phyloP scores from a whole-genome alignment of 1,139 yeast species.

The Yamadazyma membranifaciens region DNA sequence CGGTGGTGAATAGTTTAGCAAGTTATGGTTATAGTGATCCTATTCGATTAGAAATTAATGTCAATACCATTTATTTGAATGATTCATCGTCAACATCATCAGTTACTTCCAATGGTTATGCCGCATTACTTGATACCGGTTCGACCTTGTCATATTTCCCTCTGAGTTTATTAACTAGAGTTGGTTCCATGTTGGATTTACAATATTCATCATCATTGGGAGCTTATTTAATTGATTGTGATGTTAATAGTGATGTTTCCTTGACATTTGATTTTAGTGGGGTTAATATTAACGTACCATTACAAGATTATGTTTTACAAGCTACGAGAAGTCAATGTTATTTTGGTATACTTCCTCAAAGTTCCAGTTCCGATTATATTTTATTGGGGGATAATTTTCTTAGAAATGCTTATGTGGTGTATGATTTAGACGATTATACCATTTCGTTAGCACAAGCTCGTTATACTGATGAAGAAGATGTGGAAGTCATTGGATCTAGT shows the following conservation, averaged over 20 bases:
- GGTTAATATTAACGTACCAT: constrained; percentile 35
- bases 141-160: constrained; percentile 40
- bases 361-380: constrained; percentile 17
- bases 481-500: constrained; percentile 30
- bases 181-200: constrained; percentile 31
- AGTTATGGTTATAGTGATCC: constrained; percentile 21
- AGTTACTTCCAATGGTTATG: constrained; percentile 19
- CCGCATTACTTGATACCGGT: constrained; percentile 45
- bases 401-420: constrained; percentile 73
- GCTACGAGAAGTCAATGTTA: constrained; percentile 20
- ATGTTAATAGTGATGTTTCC: constrained; percentile 14
- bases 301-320: constrained; percentile 23
- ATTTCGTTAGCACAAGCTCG: constrained; percentile 68
- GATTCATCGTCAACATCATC: constrained; percentile 10
- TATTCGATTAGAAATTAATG: constrained; percentile 26
- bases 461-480: constrained; percentile 34
- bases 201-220: constrained; percentile 18
- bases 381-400: constrained; percentile 73
- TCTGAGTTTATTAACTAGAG: constrained; percentile 19
- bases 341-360: constrained; percentile 31
- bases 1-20: constrained; percentile 24
- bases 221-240: constrained; percentile 27
- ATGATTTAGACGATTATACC: constrained; percentile 64
- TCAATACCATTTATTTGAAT: constrained; percentile 20
- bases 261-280: constrained; percentile 40